A percentile compares a stretch with the other conserved stretches of the same genome.
phyloP scores from a whole-genome alignment of 1,284 basidiomycete species.

The Cutaneotrichosporon sp. region DNA sequence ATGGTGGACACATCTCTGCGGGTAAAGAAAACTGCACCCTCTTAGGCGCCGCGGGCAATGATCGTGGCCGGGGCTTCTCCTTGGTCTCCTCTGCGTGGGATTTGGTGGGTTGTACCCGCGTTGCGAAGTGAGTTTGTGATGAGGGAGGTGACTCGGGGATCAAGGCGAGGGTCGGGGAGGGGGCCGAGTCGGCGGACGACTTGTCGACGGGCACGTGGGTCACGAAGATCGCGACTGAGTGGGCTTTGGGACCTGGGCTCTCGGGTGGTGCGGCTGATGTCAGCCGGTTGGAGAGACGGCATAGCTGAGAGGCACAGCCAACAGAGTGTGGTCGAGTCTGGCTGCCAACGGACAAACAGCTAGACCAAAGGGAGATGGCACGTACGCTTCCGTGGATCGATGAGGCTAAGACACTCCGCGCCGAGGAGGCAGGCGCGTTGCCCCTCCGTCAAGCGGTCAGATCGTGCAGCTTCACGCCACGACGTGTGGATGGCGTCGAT shows the following conservation, averaged over 20 bases:
- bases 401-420: background rate
- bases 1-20: background rate
- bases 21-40: background rate
- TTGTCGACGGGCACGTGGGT: background rate
- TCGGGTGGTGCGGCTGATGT: background rate
- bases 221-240: conserved; percentile 6
- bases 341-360: background rate
- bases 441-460: background rate
- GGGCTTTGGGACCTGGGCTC: conserved; percentile 7
- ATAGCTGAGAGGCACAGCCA: background rate
- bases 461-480: background rate
- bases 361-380: background rate
- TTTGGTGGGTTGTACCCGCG: background rate
- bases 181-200: background rate
- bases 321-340: background rate
- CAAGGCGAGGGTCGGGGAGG: background rate
- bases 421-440: background rate
- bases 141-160: background rate
- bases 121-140: background rate
- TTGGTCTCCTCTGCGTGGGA: background rate
- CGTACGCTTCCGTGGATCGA: conserved; percentile 1
- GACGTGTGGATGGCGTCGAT: background rate
- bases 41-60: background rate
- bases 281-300: background rate
- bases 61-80: background rate